Base-by-base conservation (phyloP, 768 basidiomycete species). In the Galerina marginata region DNA sequence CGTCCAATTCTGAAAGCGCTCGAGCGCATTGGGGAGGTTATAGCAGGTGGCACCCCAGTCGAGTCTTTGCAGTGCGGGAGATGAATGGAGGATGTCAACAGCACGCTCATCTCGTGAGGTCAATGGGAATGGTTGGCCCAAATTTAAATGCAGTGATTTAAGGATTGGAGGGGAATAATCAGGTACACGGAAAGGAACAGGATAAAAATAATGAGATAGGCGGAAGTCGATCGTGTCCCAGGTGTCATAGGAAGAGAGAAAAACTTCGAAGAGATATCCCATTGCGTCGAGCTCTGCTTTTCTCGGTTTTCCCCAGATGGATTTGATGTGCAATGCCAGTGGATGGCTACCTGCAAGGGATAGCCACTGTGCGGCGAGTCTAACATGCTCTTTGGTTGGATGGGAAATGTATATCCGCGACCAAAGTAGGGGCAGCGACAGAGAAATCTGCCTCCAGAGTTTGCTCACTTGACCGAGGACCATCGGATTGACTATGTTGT, bases 161-260 rank as follows among this genome's bases (percentile, higher is more conserved):
- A 59, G 58, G 16, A 38, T 59, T 6, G 50, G 48, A 25, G 58
- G 58, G 2, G 49, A 15, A n/a, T 59, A n/a, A 14, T 44, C 11
- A 20, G 58, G 51, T 6, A 53, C 26, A 33, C 16, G 36, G 39
- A 39, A 36, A 37, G 52, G n/a, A 43, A 26, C 7, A 20, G 29
- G 37, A 51, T 51, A 29, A 25, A 12, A 38, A 4, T 43, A 15
- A 15, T 25, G 16, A 23, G 43, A 52, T 6, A 59, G 43, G 16
- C 15, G 33, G 20, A 59, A 38, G 2, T 50, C 51, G 14, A 59
- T 26, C 9, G 38, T 33, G 11, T 59, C 38, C 58, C 58, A 59
- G 9, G 33, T 29, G 20, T 59, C 50, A 44, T 59, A 59, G 20
- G 23, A 40, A 1, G 43, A 37, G 6, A 59, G 36, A 15, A 59